Evolutionary conservation across 1,284 basidiomycete genomes (phyloP).

Genomic region (Heterobasidion irregulare): DNA sequence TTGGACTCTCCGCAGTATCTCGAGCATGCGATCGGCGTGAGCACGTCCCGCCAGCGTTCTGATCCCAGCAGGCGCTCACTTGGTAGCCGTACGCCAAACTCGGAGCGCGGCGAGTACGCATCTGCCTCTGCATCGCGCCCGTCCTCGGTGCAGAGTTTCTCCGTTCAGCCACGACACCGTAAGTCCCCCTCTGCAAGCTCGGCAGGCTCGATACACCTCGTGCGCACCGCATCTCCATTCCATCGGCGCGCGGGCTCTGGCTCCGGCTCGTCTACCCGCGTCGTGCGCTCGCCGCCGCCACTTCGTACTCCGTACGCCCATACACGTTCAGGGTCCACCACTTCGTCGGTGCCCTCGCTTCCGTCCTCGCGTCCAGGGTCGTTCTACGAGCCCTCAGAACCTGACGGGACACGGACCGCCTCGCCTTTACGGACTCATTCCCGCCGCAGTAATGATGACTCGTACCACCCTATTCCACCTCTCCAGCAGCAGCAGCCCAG

Average conservation of each 20-base stretch:
- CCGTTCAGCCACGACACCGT: conserved; percentile 47
- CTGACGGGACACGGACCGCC: conserved; percentile 41
- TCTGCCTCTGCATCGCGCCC: conserved; percentile 40
- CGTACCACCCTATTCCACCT: conserved; percentile 32
- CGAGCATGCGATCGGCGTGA: conserved; percentile 29
- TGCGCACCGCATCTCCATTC: conserved; percentile 57
- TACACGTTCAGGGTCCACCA: conserved; percentile 58
- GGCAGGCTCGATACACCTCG: conserved; percentile 51
- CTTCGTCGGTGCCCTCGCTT: conserved; percentile 68
- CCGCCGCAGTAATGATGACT: conserved; percentile 40
- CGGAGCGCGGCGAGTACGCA: conserved; percentile 63
- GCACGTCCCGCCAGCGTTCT: conserved; percentile 29
- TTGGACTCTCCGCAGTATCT: conserved; percentile 44
- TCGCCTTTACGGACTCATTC: conserved; percentile 42
- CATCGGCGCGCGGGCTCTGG: conserved; percentile 67
- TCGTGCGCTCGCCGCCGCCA: conserved; percentile 50
- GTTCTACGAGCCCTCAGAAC: conserved; percentile 66
- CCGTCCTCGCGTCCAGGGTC: conserved; percentile 67
- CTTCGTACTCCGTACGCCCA: conserved; percentile 33
- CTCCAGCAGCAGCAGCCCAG: neutral
- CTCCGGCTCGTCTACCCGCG: conserved; percentile 68
- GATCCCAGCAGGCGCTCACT: conserved; percentile 53
- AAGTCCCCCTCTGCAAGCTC: conserved; percentile 74
- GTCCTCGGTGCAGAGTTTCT: conserved; percentile 65
- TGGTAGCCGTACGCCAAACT: conserved; percentile 70